Percentiles rank a stretch among this genome's conserved stretches.
These are phyloP conservation scores for Pleochaeta shiraiana DNA, from an alignment of 2,329 filamentous ascomycete genomes.

Conservation along the genomic window DNA sequence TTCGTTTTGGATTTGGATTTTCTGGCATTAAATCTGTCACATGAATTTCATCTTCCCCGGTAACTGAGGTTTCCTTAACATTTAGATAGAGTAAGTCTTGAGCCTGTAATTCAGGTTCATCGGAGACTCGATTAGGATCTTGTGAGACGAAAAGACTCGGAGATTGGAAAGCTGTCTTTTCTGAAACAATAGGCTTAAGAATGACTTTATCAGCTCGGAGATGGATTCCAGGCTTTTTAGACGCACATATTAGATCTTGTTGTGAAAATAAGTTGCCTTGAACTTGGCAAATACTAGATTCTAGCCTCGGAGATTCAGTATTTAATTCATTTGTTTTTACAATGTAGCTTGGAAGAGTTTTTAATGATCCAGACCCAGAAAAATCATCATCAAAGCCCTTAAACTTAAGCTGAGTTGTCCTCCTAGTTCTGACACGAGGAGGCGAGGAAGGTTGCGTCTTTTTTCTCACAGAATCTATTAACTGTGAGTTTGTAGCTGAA, in stretches of 20 bases:
- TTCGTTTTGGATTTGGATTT: constrained; percentile 57
- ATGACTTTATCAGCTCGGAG: too few relatives aligned
- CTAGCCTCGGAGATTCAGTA: too few relatives aligned
- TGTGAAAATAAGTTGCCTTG: constrained; percentile 12
- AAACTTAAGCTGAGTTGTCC: constrained; percentile 35
- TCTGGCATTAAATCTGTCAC: constrained; percentile 58
- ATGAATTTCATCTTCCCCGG: constrained; percentile 21
- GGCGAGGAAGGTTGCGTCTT: too few relatives aligned
- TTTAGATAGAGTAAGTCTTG: constrained; percentile 18
- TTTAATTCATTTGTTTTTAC: too few relatives aligned
- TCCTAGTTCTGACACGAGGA: constrained; percentile 19
- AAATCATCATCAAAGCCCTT: constrained; percentile 44
- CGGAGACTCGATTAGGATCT: constrained; percentile 16
- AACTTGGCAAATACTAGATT: constrained; percentile 11
- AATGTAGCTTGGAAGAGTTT: not conserved
- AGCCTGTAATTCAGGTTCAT: constrained; percentile 7
- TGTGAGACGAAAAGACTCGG: constrained; percentile 36
- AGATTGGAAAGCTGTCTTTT: constrained; percentile 8
- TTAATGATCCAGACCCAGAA: constrained; percentile 5
- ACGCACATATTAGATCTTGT: constrained; percentile 3
- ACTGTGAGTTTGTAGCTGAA: not conserved
- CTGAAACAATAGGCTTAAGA: too few relatives aligned
- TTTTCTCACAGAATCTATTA: not conserved
- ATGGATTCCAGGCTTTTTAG: too few relatives aligned
- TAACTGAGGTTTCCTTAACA: constrained; percentile 22